Conservation (phyloP, 2,329 filamentous ascomycete species). For the Aplosporella prunicola region DNA sequence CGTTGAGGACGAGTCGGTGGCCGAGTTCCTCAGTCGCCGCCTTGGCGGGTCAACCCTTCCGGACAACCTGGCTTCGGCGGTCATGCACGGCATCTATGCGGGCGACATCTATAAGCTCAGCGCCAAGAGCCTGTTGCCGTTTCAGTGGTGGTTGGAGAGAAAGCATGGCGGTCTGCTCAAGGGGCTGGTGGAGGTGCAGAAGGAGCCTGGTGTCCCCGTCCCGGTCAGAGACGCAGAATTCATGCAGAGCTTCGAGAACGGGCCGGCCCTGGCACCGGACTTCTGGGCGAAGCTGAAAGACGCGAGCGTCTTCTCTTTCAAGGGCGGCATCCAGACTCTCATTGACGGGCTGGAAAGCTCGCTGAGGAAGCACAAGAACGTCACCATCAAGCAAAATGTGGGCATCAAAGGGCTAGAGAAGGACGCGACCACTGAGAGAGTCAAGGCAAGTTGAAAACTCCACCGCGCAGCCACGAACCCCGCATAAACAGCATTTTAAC, state of each 20-base stretch:
- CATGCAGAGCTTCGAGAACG: conserved; percentile 4
- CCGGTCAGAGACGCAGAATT: conserved; percentile 1
- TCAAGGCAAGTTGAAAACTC: background rate
- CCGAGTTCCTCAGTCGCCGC: conserved; percentile 51
- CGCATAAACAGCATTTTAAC: background rate
- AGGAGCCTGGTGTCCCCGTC: background rate
- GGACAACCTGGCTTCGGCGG: conserved; percentile 65
- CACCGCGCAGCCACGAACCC: background rate
- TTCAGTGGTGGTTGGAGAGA: conserved; percentile 40
- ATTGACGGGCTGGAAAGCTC: conserved; percentile 26
- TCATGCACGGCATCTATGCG: conserved; percentile 83
- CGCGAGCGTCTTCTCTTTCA: conserved; percentile 35
- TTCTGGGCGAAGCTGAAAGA: conserved; percentile 1
- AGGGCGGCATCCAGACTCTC: conserved; percentile 34
- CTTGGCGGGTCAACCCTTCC: conserved; percentile 45
- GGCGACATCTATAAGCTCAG: conserved; percentile 79
- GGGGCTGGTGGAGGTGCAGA: conserved; percentile 15
- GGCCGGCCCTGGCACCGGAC: conserved; percentile 3
- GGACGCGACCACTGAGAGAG: conserved; percentile 2
- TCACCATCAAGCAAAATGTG: conserved; percentile 31
- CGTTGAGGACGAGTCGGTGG: conserved; percentile 60
- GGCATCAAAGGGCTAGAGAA: conserved; percentile 38
- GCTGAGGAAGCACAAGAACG: conserved; percentile 29
- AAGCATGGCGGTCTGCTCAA: conserved; percentile 32
- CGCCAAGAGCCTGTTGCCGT: conserved; percentile 52